Base-by-base conservation (phyloP, 495 filamentous ascomycete genomes). In the Penicillium silybi region DNA sequence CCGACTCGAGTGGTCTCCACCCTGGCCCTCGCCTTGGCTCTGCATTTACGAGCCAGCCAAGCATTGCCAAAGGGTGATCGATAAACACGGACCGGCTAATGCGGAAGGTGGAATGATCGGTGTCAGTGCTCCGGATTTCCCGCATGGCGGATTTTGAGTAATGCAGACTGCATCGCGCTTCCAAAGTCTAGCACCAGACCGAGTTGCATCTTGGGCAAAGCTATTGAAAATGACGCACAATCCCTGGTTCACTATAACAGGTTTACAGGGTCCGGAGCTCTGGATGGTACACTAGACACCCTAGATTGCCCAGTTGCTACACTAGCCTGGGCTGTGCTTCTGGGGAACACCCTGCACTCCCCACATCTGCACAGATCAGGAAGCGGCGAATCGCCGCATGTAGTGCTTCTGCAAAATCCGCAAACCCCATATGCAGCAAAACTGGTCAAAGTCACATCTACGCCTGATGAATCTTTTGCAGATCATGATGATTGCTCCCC, bases 281-380 rank as follows among this genome's bases (percentile, higher is more conserved):
- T 29, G 26, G 11, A 29, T 9, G 11, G 26, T 26, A 26, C 25
- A 26, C 25, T 9, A 9, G 26, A 29, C 9, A 29, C 26, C 6
- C 26, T 29, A 29, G 26, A 29, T 3, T 7, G 7, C 9, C 26
- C 9, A 9, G 26, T 1, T 32, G 9, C 29, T 32, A 13, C 26
- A 32, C 29, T 11, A 15, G 29, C 29, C 29, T 17, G 44, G 44
- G 32, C 42, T 22, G 10, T 41, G 41, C 42, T 46, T 40, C 25
- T 16, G 46, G 35, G 46, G 35, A 50, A 32, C 38, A 27, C 26
- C 25, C 25, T 41, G 39, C 47, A 34, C 37, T 50, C 50, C 49
- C 26, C 50, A 47, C 13, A 46, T 37, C 50, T 15, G 44, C 43
- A 46, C 22, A 46, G 50, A 42, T 52, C 50, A 53, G 40, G 38